Evolutionary conservation across 2,329 filamentous ascomycete genomes (phyloP).

Genomic region (Onygenales sp.): DNA sequence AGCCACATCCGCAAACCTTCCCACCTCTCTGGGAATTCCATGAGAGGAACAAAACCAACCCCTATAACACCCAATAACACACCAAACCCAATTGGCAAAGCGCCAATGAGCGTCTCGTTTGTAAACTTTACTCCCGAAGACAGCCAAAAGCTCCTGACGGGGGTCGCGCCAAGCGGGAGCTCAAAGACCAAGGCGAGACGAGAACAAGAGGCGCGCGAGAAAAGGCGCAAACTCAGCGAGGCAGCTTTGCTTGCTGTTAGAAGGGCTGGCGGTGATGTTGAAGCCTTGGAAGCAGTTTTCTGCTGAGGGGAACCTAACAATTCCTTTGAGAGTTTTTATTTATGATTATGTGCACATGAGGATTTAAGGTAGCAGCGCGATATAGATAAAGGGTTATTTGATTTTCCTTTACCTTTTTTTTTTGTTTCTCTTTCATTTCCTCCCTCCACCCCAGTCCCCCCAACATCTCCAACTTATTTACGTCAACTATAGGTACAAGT

Average conservation of each 20-base stretch:
- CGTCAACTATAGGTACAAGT: neutral
- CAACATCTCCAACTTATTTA: neutral
- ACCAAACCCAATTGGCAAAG: slow-evolving; percentile 3
- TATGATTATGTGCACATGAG: neutral
- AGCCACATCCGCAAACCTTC: slow-evolving; percentile 33
- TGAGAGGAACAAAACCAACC: slow-evolving; percentile 12
- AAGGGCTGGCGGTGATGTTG: slow-evolving; percentile 37
- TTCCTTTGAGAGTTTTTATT: slow-evolving; percentile 8
- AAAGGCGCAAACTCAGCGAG: slow-evolving; percentile 43
- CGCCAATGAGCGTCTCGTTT: slow-evolving; percentile 44
- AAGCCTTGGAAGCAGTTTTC: slow-evolving; percentile 32
- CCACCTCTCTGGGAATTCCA: slow-evolving; percentile 13
- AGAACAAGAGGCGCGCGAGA: slow-evolving; percentile 78
- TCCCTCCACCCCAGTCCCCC: neutral
- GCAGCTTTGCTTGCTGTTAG: slow-evolving; percentile 34
- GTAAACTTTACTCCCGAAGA: slow-evolving; percentile 87
- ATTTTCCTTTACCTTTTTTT: neutral
- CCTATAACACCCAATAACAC: slow-evolving; percentile 1
- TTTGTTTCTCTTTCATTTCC: neutral
- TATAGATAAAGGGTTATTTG: slow-evolving; percentile 1
- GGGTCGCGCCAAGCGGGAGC: slow-evolving; percentile 83
- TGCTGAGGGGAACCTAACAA: slow-evolving; percentile 17
- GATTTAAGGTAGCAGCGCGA: slow-evolving; percentile 6
- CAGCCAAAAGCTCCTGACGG: slow-evolving; percentile 67
- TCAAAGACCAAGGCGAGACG: slow-evolving; percentile 90